Evolutionary conservation across 768 basidiomycete species (phyloP).

Genomic region (Termitomyces bulborhizus): DNA sequence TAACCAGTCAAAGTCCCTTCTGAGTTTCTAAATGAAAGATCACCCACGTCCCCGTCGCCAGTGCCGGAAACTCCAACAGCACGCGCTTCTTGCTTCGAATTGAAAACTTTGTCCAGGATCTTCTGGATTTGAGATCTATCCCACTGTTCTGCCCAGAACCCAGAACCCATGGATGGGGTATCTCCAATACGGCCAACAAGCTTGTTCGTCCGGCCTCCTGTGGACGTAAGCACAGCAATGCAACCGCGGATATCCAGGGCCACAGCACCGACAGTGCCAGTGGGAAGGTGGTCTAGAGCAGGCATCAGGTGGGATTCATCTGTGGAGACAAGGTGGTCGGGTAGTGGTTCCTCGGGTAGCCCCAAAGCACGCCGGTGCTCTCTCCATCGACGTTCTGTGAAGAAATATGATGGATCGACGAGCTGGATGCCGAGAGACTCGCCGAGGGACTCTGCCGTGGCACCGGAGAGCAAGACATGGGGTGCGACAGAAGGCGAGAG

Average conservation of each 20-base stretch:
- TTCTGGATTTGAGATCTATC: constrained; percentile 23
- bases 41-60: constrained; percentile 74
- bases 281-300: constrained; percentile 55
- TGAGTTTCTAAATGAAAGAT: neutral
- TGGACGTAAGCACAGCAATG: constrained; percentile 69
- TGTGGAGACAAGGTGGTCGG: constrained; percentile 18
- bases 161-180: constrained; percentile 71
- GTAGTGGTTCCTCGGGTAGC: constrained; percentile 60
- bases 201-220: constrained; percentile 81
- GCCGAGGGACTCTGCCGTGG: constrained; percentile 56
- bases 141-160: constrained; percentile 88
- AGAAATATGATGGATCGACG: constrained; percentile 76
- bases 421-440: constrained; percentile 45
- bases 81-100: constrained; percentile 22
- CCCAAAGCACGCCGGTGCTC: constrained; percentile 73
- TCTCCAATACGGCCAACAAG: constrained; percentile 79
- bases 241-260: constrained; percentile 72
- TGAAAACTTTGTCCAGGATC: constrained; percentile 14
- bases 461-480: constrained; percentile 68
- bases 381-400: constrained; percentile 66
- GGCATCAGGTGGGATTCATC: constrained; percentile 14
- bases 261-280: constrained; percentile 81
- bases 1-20: neutral
- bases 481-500: constrained; percentile 55
- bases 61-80: constrained; percentile 80